Evolutionary conservation across 148 eudicot species (phyloP), one percentile per base, ranked within the genome.

Genomic region (Amaranthus cruentus): DNA sequence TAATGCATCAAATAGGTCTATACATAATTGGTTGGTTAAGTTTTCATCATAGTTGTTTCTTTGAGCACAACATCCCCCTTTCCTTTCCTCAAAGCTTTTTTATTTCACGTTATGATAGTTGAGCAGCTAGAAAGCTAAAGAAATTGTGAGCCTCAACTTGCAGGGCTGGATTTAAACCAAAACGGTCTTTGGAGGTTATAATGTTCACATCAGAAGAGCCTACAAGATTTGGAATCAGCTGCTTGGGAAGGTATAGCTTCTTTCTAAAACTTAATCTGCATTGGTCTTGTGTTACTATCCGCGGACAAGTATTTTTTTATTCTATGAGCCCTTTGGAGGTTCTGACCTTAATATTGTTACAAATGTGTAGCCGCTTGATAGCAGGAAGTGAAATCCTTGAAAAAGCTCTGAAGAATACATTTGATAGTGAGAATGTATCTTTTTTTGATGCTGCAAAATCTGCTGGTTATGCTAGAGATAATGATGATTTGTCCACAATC

Each of bases 121-220:
- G 9, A 47, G 68, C 21, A 55, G 70, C 47, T 46, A 55, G 15
- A 11, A 13, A 18, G 2, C 10, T 38, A 9, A 47, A 11, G 15
- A 3, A 2, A 50, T 66, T 28, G 47, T 68, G 68, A 68, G 48
- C 42, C 44, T 75, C 42, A 44, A 56, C 73, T 82, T 70, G 66
- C 88, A 95, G 98, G 84, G 89, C 90, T 66, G 96, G 97, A 42
- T 95, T 95, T 78, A 90, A 82, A 81, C 98, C 97, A 70, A 94
- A 87, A 77, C 88, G 93, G 62, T 87, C 97, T 57, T 71, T 95
- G 82, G 98, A 95, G 77, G 97, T 95, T 55, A 87, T 95, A 74
- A 95, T 95, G 98, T 95, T 91, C 84, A 91, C 98, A 71, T 95
- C 98, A 54, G 98, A 95, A 83, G 98, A 95, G 84, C 98, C 98